These are phyloP conservation scores for Xeromyces bisporus DNA, from an alignment of 495 filamentous ascomycete species.

Conservation along the genomic window DNA sequence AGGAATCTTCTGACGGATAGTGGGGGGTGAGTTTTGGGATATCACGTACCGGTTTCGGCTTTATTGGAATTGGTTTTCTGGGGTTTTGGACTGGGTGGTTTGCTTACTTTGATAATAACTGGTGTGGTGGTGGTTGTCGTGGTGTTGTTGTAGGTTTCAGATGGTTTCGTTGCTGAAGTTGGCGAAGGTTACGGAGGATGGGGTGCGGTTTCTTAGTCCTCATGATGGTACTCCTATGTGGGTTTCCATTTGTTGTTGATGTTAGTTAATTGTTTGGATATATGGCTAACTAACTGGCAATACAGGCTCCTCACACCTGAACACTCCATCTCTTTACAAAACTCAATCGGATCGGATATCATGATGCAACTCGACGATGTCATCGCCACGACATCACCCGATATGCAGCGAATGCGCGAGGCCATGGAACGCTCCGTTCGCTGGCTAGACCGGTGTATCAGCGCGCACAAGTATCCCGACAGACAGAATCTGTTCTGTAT, in stretches of 20 bases:
- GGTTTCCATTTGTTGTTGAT: constrained; percentile 3
- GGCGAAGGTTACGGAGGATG: constrained; percentile 86
- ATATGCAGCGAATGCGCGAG: constrained; percentile 69
- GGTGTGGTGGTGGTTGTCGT: constrained; percentile 1
- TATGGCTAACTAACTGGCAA: not conserved
- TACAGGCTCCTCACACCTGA: constrained; percentile 77
- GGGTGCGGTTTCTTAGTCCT: constrained; percentile 83
- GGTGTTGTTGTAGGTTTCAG: constrained; percentile 56
- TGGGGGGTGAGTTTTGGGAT: constrained; percentile 77
- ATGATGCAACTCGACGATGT: constrained; percentile 99
- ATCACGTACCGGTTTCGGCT: no score
- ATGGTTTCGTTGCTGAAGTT: constrained; percentile 96
- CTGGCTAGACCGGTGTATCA: constrained; percentile 96
- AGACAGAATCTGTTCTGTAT: constrained; percentile 96
- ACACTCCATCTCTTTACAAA: constrained; percentile 91
- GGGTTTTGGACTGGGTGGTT: no score
- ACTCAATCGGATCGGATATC: constrained; percentile 94
- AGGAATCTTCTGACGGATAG: constrained; percentile 94
- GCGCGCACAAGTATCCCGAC: constrained; percentile 69
- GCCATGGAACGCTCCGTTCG: constrained; percentile 92
- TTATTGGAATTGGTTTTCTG: no score
- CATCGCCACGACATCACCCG: constrained; percentile 84
- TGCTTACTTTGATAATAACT: not conserved
- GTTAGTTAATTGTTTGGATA: not conserved
- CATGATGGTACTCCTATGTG: constrained; percentile 93